Evolutionary conservation across 2,329 filamentous ascomycete genomes (phyloP).

Genomic region (Fusarium nygamai): DNA sequence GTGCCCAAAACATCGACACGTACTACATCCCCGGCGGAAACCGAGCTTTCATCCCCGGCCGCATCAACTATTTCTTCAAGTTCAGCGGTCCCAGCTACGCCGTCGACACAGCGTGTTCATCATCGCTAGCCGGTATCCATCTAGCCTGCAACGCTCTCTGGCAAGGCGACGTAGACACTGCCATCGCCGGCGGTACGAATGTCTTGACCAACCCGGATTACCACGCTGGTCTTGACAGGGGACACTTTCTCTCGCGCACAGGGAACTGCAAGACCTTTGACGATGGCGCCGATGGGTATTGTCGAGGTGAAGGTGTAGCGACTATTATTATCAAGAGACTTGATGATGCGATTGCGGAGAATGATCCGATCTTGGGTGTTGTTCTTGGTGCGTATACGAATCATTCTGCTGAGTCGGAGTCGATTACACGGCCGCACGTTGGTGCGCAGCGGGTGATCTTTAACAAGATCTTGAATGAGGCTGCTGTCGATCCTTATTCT

Average conservation of each 20-base stretch:
- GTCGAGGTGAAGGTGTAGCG: slow-evolving; percentile 60
- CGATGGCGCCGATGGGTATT: slow-evolving; percentile 69
- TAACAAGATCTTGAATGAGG: slow-evolving; percentile 72
- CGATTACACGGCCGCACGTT: slow-evolving; percentile 76
- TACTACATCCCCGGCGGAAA: slow-evolving; percentile 59
- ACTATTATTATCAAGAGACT: slow-evolving; percentile 61
- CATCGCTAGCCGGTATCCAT: slow-evolving; percentile 76
- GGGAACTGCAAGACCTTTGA: slow-evolving; percentile 59
- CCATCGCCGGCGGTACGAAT: slow-evolving; percentile 80
- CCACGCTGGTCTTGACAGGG: slow-evolving; percentile 69
- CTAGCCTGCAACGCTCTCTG: slow-evolving; percentile 75
- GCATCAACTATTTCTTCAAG: slow-evolving; percentile 83
- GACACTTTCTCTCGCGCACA: slow-evolving; percentile 69
- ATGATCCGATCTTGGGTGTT: slow-evolving; percentile 72
- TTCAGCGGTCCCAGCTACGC: slow-evolving; percentile 78
- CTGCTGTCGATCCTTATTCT: slow-evolving; percentile 78
- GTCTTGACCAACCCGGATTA: slow-evolving; percentile 73
- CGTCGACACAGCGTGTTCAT: slow-evolving; percentile 83
- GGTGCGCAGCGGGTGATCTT: slow-evolving; percentile 71
- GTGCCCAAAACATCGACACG: slow-evolving; percentile 70
- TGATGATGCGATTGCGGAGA: slow-evolving; percentile 60
- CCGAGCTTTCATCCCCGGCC: slow-evolving; percentile 62
- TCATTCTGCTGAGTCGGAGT: slow-evolving; percentile 75
- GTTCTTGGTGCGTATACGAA: slow-evolving; percentile 73
- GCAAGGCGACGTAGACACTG: slow-evolving; percentile 80